Percentiles rank a stretch among this genome's conserved stretches.
phyloP scores from a whole-genome alignment of 768 basidiomycete genomes.

The Pleurotus cornucopiae region DNA sequence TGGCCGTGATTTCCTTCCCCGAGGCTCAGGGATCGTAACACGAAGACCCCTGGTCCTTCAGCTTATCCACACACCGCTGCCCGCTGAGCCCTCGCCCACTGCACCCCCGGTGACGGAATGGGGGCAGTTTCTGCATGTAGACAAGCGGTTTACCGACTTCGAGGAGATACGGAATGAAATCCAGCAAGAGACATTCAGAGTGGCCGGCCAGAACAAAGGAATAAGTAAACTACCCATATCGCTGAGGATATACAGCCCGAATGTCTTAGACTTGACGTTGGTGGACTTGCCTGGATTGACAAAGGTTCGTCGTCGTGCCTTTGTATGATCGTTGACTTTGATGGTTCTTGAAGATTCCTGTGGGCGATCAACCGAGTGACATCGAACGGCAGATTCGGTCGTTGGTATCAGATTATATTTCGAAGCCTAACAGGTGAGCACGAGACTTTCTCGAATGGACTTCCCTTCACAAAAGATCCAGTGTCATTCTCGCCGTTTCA shows the following conservation, averaged over 20 bases:
- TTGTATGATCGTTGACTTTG: neutral
- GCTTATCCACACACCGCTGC: constrained; percentile 84
- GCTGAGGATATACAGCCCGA: constrained; percentile 91
- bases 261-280: constrained; percentile 91
- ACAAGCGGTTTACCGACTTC: constrained; percentile 97
- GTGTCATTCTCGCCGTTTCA: constrained; percentile 95
- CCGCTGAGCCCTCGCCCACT: constrained; percentile 40
- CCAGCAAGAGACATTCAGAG: constrained; percentile 94
- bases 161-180: constrained; percentile 93
- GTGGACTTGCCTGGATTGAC: constrained; percentile 97
- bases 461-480: constrained; percentile 20
- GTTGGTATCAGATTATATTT: constrained; percentile 93
- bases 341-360: constrained; percentile 63
- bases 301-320: constrained; percentile 53
- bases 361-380: constrained; percentile 96
- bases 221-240: constrained; percentile 96
- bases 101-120: constrained; percentile 70
- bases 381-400: constrained; percentile 96
- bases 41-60: constrained; percentile 93
- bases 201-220: constrained; percentile 98
- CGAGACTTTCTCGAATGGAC: neutral
- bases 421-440: constrained; percentile 86
- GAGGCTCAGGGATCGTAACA: constrained; percentile 93
- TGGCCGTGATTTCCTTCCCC: constrained; percentile 85
- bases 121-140: constrained; percentile 95